Evolutionary conservation across 2,329 filamentous ascomycete species (phyloP).

Genomic region (Lasiodiplodia hormozganensis): DNA sequence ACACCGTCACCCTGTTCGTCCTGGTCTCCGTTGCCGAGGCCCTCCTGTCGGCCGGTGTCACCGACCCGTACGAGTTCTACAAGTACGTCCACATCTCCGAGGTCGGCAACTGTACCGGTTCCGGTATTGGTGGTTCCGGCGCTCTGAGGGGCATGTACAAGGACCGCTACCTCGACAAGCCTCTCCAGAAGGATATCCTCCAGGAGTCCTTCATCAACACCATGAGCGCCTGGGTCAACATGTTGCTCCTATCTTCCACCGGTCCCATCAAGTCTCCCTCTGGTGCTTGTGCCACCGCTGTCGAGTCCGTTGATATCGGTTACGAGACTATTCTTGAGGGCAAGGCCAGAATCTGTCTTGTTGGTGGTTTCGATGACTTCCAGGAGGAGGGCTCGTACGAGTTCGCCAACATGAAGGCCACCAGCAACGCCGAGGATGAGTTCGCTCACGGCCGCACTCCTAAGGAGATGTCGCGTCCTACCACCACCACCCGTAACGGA

Average conservation of each 20-base stretch:
- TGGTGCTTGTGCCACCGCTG: conserved; percentile 94
- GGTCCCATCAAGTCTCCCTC: conserved; percentile 99
- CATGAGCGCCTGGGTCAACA: conserved; percentile 99
- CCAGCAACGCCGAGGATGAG: conserved; percentile 96
- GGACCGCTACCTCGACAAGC: conserved; percentile 95
- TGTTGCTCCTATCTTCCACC: conserved; percentile 95
- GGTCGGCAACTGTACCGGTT: conserved; percentile 97
- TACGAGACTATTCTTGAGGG: conserved; percentile 99
- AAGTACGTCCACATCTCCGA: conserved; percentile 98
- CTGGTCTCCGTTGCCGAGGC: conserved; percentile 93
- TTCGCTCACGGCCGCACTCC: conserved; percentile 94
- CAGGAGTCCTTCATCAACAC: conserved; percentile 99
- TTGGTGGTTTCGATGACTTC: conserved; percentile 99
- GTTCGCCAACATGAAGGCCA: conserved; percentile 99
- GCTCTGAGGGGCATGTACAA: conserved; percentile 98
- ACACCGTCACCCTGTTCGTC: conserved; percentile 93
- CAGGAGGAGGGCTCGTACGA: conserved; percentile 99
- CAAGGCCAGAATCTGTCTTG: conserved; percentile 96
- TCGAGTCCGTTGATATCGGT: conserved; percentile 96
- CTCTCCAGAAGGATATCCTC: conserved; percentile 97
- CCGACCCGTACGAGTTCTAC: conserved; percentile 99
- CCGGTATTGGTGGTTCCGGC: conserved; percentile 93
- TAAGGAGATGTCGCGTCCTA: conserved; percentile 96
- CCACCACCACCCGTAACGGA: conserved; percentile 93
- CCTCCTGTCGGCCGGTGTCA: conserved; percentile 91